These are phyloP conservation scores for Fusarium floridanum DNA, from an alignment of 2,329 filamentous ascomycete species.

Conservation along the genomic window DNA sequence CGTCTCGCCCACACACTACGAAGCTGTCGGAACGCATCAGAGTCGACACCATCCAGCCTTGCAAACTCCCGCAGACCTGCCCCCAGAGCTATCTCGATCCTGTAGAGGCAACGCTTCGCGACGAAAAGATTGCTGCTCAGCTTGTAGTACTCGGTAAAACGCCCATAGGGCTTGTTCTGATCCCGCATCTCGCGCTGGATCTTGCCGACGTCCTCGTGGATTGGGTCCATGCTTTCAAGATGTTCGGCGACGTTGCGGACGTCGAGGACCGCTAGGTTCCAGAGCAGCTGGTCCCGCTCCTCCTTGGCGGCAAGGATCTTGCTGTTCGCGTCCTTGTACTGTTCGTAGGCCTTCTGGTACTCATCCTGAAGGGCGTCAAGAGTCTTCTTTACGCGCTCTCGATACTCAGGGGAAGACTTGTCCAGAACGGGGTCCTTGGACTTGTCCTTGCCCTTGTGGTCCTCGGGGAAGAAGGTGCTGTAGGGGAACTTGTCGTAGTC, in stretches of 20 bases:
- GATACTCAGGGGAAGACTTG: slow-evolving; percentile 29
- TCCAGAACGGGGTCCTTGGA: neutral
- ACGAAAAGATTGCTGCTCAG: too few species aligned
- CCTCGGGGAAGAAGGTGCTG: slow-evolving; percentile 4
- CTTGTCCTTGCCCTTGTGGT: neutral
- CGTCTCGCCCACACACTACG: slow-evolving; percentile 13
- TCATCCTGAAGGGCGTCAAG: slow-evolving; percentile 16
- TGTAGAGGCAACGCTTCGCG: neutral
- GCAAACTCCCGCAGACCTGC: slow-evolving; percentile 23
- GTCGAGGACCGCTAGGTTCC: slow-evolving; percentile 30
- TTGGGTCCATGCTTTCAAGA: neutral
- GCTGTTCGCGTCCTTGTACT: slow-evolving; percentile 9
- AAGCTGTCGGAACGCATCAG: slow-evolving; percentile 17
- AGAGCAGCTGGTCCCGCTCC: slow-evolving; percentile 2
- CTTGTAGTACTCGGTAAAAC: too few species aligned
- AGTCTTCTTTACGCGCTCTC: slow-evolving; percentile 5
- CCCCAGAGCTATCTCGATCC: slow-evolving; percentile 5
- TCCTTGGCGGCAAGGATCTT: slow-evolving; percentile 3
- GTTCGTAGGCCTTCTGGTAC: neutral
- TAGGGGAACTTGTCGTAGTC: slow-evolving; percentile 20
- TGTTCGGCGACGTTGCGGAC: neutral
- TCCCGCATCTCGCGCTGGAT: neutral
- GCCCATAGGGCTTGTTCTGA: neutral
- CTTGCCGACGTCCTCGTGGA: neutral
- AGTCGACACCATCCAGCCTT: slow-evolving; percentile 8